Evolutionary conservation across 176 grass and related monocot genomes (phyloP), one percentile per base, ranked within the genome.

Genomic region (Phoenix roebelenii): DNA sequence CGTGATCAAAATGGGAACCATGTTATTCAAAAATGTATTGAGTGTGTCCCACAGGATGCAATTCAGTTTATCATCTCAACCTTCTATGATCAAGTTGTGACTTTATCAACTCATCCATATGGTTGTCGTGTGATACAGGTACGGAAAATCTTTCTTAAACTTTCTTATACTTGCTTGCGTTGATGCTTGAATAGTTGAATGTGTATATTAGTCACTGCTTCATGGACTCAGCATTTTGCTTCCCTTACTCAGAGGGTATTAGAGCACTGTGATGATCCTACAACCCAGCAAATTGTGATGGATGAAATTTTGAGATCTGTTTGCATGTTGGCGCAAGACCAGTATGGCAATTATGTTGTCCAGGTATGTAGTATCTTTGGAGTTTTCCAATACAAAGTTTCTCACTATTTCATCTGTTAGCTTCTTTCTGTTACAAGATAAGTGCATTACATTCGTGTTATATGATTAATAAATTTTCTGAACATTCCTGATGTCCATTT

Each of bases 1-100:
- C 88, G 83, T 51, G 88, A 92, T 92, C 88, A 92, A 78, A 86
- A 92, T 81, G 88, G 88, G 70, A 92, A 87, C 66, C 88, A 92
- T 72, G 88, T 92, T 12, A 87, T 92, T 23, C 83, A 86, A 71
- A 92, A 92, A 74, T 86, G 83, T 65, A 92, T 92, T 48, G 88
- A 92, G 57, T 87, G 88, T 64, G 82, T 92, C 60, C 88, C 88
- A 62, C 76, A 92, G 50, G 69, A 87, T 61, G 79, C 71, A 22
- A 92, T 92, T 7, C 80, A 87, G 54, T 92, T 92, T 66, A 83
- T 92, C 65, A 70, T 92, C 51, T 81, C 83, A 63, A 92, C 88
- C 5, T 87, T 92, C 70, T 92, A 86, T 72, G 80, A 74, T 39
- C 83, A 92, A 87, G 80, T 92, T 78, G 83, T 87, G 59, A 74